Base-by-base conservation (phyloP, 2,329 filamentous ascomycete genomes). In the Penicillium thymicola region DNA sequence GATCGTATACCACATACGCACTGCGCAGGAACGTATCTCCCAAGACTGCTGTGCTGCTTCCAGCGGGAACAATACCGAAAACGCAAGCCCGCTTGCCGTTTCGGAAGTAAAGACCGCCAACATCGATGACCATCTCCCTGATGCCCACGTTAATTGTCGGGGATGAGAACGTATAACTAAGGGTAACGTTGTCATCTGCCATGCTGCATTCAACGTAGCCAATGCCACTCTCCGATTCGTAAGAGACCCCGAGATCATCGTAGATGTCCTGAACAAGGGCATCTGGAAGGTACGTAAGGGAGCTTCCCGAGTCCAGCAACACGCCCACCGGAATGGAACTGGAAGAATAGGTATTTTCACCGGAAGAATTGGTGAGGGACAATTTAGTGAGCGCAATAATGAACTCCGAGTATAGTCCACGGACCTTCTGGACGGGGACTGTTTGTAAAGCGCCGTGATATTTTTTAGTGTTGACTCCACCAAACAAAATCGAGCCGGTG, bases 401-500 rank as follows among this genome's bases (percentile, higher is more conserved):
- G 66, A 92, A 88, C 66, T 89, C 84, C 51, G 78, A 76, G 66
- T 80, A 87, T 21, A 72, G 66, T 40, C 81, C 81, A 27, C 74
- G 68, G 75, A 71, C 63, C 44, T 68, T 75, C 65, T 89, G 82
- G 51, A 93, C 78, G 2, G 89, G 89, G 2, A 93, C 72, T 0
- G 87, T 89, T 57, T 84, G 71, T 30, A 93, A 78, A 4, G 79
- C 69, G 21, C 87, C 89, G 2, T 75, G 68, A 69, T 83, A 92
- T 61, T 87, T 85, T 23, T 76, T 83, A 2, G 80, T 83, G 72
- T 92, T 87, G 55, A 92, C 82, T 30, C 89, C 89, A 30, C 89
- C 89, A 64, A 92, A 92, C 1, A 92, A 76, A 52, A 92, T 85
- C 58, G 78, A 86, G 52, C 89, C 89, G 0, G 79, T 84, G 64